A percentile compares a stretch with the other conserved stretches of the same genome.
These are phyloP conservation scores for Penicillium argentinense DNA, from an alignment of 495 filamentous ascomycete genomes.

Conservation along the genomic window DNA sequence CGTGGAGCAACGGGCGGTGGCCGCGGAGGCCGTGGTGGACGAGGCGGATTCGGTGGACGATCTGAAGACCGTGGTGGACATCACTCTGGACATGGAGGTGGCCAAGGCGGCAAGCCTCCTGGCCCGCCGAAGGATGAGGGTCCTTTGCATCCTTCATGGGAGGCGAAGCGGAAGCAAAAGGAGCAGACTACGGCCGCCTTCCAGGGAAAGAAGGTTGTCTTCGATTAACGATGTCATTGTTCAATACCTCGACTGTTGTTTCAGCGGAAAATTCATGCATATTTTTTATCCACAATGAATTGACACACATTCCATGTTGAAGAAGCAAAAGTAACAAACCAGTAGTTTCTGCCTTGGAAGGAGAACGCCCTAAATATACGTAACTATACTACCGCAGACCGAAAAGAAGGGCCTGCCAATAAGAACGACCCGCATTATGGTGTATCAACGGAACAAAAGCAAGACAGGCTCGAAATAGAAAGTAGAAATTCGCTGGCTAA, in stretches of 20 bases:
- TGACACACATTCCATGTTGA: neutral
- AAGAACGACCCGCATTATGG: constrained; percentile 3
- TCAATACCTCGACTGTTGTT: constrained; percentile 4
- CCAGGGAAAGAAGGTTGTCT: constrained; percentile 85
- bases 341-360: neutral
- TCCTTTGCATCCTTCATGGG: constrained; percentile 90
- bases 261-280: neutral
- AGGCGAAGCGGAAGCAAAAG: constrained; percentile 83
- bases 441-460: constrained; percentile 7
- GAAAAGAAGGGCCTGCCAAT: neutral
- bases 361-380: neutral
- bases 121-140: constrained; percentile 54
- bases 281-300: neutral
- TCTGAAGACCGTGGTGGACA: constrained; percentile 8
- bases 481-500: neutral
- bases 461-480: neutral
- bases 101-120: constrained; percentile 30
- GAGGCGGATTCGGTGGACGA: constrained; percentile 7
- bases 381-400: neutral
- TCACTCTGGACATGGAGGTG: neutral
- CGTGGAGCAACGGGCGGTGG: constrained; percentile 40
- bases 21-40: constrained; percentile 14
- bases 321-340: no score
- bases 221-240: constrained; percentile 58
- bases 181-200: constrained; percentile 66